Evolutionary conservation across 306 rosid genomes (phyloP).

Genomic region (Prunus davidiana): DNA sequence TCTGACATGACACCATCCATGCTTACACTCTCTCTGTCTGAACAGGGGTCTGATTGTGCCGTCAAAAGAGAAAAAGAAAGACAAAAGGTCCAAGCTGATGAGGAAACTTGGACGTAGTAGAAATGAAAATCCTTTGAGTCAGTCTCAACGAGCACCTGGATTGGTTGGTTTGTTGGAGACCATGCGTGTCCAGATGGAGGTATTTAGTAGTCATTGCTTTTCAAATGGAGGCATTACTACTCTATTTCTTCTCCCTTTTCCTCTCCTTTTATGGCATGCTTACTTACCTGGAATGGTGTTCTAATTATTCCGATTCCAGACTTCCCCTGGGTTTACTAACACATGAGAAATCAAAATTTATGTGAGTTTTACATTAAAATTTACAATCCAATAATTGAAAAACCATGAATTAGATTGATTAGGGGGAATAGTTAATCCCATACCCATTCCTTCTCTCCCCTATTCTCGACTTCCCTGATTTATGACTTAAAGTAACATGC

Average conservation of each 20-base stretch:
- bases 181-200: slow-evolving; percentile 99
- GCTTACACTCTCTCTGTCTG: slow-evolving; percentile 11
- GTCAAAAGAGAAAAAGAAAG: slow-evolving; percentile 91
- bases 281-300: too few species aligned
- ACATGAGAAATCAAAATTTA: too few species aligned
- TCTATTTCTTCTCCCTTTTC: not conserved
- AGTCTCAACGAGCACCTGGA: slow-evolving; percentile 81
- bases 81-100: slow-evolving; percentile 74
- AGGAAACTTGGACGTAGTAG: slow-evolving; percentile 96
- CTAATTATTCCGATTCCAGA: too few species aligned
- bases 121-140: slow-evolving; percentile 67
- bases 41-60: slow-evolving; percentile 95
- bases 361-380: too few species aligned
- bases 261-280: not conserved
- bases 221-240: not conserved
- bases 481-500: too few species aligned
- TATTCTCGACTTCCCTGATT: too few species aligned
- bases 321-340: too few species aligned
- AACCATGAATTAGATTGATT: too few species aligned
- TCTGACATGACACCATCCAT: slow-evolving; percentile 12
- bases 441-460: too few species aligned
- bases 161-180: slow-evolving; percentile 88
- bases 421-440: too few species aligned
- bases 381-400: too few species aligned
- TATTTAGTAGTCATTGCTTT: slow-evolving; percentile 27